phyloP scores from a whole-genome alignment of 139 green algal species.

The Astrephomene gubernaculifera region DNA sequence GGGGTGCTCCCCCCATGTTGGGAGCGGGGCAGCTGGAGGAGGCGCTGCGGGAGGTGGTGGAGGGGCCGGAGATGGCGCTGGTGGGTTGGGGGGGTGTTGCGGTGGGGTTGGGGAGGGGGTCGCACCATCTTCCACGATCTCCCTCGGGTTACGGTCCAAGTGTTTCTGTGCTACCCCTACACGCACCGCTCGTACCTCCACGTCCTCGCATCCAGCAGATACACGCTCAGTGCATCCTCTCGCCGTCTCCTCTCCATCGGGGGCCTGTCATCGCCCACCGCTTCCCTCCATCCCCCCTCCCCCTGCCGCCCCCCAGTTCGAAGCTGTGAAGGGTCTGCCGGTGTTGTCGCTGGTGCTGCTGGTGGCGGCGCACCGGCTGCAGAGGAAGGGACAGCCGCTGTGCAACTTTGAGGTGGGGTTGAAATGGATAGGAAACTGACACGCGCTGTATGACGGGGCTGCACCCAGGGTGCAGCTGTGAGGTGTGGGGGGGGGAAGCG shows the following conservation, averaged over 20 bases:
- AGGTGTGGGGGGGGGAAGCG: too few species aligned
- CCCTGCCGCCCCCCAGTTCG: not conserved
- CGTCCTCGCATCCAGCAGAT: too few species aligned
- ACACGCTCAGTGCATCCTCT: too few species aligned
- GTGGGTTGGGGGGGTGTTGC: not conserved
- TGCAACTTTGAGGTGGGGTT: slow-evolving; percentile 59
- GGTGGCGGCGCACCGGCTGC: slow-evolving; percentile 51
- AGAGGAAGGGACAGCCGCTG: slow-evolving; percentile 38
- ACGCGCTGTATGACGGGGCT: too few species aligned
- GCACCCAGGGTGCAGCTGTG: too few species aligned
- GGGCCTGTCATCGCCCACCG: not conserved
- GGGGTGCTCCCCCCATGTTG: slow-evolving; percentile 14
- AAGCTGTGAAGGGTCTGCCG: slow-evolving; percentile 43
- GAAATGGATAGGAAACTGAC: too few species aligned
- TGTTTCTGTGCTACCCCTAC: too few species aligned
- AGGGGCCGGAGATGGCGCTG: slow-evolving; percentile 12
- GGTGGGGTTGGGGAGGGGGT: too few species aligned
- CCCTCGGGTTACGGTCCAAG: too few species aligned
- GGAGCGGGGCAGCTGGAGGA: not conserved
- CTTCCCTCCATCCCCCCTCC: not conserved
- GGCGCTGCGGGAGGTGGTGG: not conserved
- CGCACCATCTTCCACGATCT: too few species aligned
- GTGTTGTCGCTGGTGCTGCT: slow-evolving; percentile 56
- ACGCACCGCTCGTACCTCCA: too few species aligned
- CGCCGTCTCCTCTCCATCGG: too few species aligned